Evolutionary conservation across 148 eudicot genomes (phyloP).

Genomic region (Cornus florida): DNA sequence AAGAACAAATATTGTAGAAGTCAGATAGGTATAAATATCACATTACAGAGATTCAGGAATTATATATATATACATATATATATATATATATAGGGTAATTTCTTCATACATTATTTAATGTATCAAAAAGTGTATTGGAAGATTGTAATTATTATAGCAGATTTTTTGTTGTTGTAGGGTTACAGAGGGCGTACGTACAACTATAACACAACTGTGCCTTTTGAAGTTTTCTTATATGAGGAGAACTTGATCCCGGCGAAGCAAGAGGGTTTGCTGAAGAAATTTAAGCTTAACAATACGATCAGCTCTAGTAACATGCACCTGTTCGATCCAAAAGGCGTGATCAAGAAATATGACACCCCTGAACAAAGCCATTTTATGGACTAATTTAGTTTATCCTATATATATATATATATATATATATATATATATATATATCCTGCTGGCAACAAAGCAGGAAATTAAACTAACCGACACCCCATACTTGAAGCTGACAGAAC

Average conservation of each 20-base stretch:
- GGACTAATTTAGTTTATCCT: not conserved
- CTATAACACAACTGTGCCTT: slow-evolving; percentile 43
- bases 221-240: slow-evolving; percentile 45
- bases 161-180: slow-evolving; percentile 46
- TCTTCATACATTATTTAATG: too few species aligned
- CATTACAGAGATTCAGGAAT: too few species aligned
- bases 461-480: too few species aligned
- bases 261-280: slow-evolving; percentile 91
- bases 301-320: slow-evolving; percentile 95
- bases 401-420: not conserved
- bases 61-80: too few species aligned
- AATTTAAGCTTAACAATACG: slow-evolving; percentile 73
- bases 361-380: slow-evolving; percentile 60
- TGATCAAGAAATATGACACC: slow-evolving; percentile 76
- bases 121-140: not conserved
- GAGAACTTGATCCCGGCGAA: slow-evolving; percentile 53
- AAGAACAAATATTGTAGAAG: too few species aligned
- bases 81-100: too few species aligned
- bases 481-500: too few species aligned
- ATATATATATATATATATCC: too few species aligned
- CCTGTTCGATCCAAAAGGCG: slow-evolving; percentile 73
- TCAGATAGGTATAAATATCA: too few species aligned
- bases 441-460: too few species aligned
- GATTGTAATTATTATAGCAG: not conserved
- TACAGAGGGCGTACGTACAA: slow-evolving; percentile 37